Conservation (phyloP, 2,329 filamentous ascomycete genomes). For the Graphilbum ipis-grandicollis region DNA sequence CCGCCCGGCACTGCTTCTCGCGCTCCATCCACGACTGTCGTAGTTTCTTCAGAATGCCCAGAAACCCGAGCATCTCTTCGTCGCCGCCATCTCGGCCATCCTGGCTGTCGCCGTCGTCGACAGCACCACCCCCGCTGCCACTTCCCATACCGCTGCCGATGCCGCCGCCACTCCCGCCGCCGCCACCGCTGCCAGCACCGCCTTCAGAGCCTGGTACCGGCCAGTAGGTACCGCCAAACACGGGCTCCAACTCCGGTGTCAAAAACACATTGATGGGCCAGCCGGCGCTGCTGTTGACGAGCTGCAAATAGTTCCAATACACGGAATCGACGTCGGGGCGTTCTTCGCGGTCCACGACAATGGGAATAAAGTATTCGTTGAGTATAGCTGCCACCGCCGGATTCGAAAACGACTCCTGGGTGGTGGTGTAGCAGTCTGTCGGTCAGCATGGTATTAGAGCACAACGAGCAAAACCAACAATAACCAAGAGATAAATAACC, state of each 20-base stretch:
- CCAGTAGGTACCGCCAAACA: slow-evolving; percentile 96
- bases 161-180: no score
- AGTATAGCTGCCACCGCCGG: slow-evolving; percentile 62
- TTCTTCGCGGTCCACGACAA: slow-evolving; percentile 88
- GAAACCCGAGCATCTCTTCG: slow-evolving; percentile 52
- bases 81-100: slow-evolving; percentile 23
- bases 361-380: slow-evolving; percentile 75
- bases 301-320: slow-evolving; percentile 97
- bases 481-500: slow-evolving; percentile 17
- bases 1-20: slow-evolving; percentile 63
- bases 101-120: slow-evolving; percentile 12
- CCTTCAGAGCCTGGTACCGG: slow-evolving; percentile 53
- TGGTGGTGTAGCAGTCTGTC: slow-evolving; percentile 75
- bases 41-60: slow-evolving; percentile 70
- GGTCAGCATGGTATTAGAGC: neutral
- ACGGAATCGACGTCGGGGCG: slow-evolving; percentile 86
- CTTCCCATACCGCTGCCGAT: no score
- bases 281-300: slow-evolving; percentile 73
- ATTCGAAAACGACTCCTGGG: slow-evolving; percentile 79
- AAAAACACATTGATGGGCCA: slow-evolving; percentile 97
- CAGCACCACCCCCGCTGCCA: no score
- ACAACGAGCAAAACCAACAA: neutral
- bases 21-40: slow-evolving; percentile 63
- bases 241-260: slow-evolving; percentile 78
- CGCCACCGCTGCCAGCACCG: no score